Evolutionary conservation across 805 yeast species (phyloP).

Genomic region (Saturnispora zaruensis): DNA sequence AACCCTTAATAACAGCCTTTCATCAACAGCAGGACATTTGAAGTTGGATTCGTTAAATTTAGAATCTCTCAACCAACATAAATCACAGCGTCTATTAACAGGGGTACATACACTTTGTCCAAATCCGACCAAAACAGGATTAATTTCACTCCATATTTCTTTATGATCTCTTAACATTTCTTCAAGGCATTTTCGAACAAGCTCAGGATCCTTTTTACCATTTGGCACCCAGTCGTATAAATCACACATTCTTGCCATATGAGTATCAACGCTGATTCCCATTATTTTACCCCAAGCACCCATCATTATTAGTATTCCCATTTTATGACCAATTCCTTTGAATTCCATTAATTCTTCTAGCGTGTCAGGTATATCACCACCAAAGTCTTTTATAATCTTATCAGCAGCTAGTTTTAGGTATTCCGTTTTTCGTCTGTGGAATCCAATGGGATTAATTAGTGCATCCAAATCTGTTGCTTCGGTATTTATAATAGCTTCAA

Average conservation of each 20-base stretch:
- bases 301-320: slow-evolving; percentile 79
- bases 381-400: slow-evolving; percentile 40
- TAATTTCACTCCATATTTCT: slow-evolving; percentile 74
- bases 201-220: slow-evolving; percentile 58
- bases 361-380: slow-evolving; percentile 66
- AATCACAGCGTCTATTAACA: slow-evolving; percentile 58
- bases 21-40: slow-evolving; percentile 48
- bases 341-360: slow-evolving; percentile 55
- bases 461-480: slow-evolving; percentile 52
- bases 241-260: slow-evolving; percentile 69
- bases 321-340: slow-evolving; percentile 95
- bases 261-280: slow-evolving; percentile 95
- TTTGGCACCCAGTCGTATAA: slow-evolving; percentile 71
- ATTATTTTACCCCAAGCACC: slow-evolving; percentile 67
- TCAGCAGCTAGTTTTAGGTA: slow-evolving; percentile 57
- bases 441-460: slow-evolving; percentile 75
- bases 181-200: slow-evolving; percentile 59
- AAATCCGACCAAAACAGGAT: slow-evolving; percentile 83
- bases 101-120: slow-evolving; percentile 86
- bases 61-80: slow-evolving; percentile 48
- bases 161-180: slow-evolving; percentile 54
- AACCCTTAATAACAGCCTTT: slow-evolving; percentile 31
- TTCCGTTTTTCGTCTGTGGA: slow-evolving; percentile 70
- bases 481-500: slow-evolving; percentile 44
- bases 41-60: slow-evolving; percentile 8